These are phyloP conservation scores for Colletotrichum shisoi DNA, from an alignment of 2,329 filamentous ascomycete species.

Conservation along the genomic window DNA sequence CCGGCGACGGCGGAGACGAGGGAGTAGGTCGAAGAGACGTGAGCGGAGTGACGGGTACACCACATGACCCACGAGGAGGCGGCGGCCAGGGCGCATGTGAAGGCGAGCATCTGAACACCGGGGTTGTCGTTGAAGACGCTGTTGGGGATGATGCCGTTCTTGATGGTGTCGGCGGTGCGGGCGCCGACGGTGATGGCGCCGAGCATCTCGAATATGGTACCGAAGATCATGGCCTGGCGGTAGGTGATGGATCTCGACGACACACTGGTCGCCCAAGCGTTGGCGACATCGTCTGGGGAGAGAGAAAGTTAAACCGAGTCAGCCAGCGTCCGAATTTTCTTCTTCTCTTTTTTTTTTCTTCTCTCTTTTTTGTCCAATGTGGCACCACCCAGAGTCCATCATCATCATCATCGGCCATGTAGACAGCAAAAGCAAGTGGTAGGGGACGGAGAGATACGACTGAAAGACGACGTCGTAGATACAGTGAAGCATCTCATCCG, in stretches of 20 bases:
- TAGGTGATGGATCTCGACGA: conserved; percentile 80
- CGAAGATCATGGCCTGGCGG: conserved; percentile 72
- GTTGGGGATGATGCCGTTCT: conserved; percentile 76
- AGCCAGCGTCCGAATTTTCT: conserved; percentile 16
- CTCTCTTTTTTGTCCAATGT: neutral
- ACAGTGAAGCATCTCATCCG: too few relatives aligned
- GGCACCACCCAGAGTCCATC: neutral
- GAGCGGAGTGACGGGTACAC: conserved; percentile 76
- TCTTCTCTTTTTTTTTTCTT: neutral
- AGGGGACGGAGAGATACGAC: neutral
- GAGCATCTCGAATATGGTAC: conserved; percentile 72
- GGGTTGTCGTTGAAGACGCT: conserved; percentile 66
- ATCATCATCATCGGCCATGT: neutral
- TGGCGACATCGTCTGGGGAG: conserved; percentile 86
- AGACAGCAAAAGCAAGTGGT: neutral
- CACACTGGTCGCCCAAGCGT: conserved; percentile 81
- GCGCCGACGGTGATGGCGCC: conserved; percentile 73
- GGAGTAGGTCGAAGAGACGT: conserved; percentile 77
- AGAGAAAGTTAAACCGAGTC: conserved; percentile 4
- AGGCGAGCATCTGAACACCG: conserved; percentile 73
- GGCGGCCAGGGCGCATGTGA: conserved; percentile 69
- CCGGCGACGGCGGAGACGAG: conserved; percentile 73
- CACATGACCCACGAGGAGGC: conserved; percentile 80
- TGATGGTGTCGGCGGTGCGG: conserved; percentile 78
- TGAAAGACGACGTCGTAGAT: too few relatives aligned